Conservation (phyloP, 2,329 filamentous ascomycete genomes). For the Ophiostoma sp. region DNA sequence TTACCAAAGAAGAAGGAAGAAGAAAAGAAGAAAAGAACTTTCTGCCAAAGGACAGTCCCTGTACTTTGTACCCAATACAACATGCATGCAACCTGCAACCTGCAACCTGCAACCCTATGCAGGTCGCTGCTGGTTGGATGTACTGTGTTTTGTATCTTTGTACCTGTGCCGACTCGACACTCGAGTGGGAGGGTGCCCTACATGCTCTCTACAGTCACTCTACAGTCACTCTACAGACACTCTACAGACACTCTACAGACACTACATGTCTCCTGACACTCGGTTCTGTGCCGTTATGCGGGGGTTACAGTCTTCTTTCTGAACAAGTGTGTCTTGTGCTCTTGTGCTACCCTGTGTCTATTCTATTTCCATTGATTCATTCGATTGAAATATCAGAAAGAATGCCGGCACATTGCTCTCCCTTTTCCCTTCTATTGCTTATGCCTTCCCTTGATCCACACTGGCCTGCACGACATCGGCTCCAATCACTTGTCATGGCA, state of each 20-base stretch:
- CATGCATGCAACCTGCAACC: background rate
- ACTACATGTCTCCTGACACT: slow-evolving; percentile 4
- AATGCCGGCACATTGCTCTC: background rate
- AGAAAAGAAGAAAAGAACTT: background rate
- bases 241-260: too few species aligned
- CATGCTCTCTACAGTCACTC: too few species aligned
- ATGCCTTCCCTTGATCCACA: background rate
- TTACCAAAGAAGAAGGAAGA: slow-evolving; percentile 3
- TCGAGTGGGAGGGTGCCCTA: too few species aligned
- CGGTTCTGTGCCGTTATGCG: slow-evolving; percentile 2
- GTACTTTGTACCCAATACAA: background rate
- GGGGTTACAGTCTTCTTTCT: slow-evolving; percentile 11
- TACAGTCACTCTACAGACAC: too few species aligned
- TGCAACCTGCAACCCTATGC: slow-evolving; percentile 14
- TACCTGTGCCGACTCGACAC: background rate
- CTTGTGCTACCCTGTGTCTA: background rate
- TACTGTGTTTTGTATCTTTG: background rate
- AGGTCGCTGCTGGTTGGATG: background rate
- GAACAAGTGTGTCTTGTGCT: background rate
- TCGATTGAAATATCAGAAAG: background rate
- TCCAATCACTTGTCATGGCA: background rate
- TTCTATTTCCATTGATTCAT: background rate
- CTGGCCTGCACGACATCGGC: slow-evolving; percentile 11
- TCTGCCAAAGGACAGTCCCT: background rate
- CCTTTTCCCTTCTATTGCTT: background rate